Evolutionary conservation across 495 filamentous ascomycete species (phyloP), one percentile per base, ranked within the genome.

Genomic region (Cercophora sp.): DNA sequence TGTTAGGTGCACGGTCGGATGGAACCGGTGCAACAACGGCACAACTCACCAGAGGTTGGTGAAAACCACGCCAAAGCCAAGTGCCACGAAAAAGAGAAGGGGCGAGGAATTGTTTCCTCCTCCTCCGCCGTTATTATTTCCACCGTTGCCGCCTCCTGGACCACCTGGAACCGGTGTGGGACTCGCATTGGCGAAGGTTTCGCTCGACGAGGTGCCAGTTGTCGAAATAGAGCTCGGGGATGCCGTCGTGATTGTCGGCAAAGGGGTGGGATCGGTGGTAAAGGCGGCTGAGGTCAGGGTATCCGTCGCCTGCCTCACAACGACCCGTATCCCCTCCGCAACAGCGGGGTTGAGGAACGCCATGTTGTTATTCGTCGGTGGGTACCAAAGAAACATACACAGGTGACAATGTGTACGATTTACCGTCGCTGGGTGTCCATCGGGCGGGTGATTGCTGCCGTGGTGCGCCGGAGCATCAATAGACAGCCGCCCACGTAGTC

Each of bases 21-120:
- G 16, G 23, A 22, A 44, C 16, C 5, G 36, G 47, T 73, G 55
- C 5, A 54, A 36, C 37, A 44, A 39, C 34, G 57, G 3, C 10
- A 8, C 50, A 9, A 63, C 80, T 74, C 79, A 97, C 93, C 93
- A 99, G 72, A 99, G 70, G 69, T 97, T 99, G 29, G 93, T 99
- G 64, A 99, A 99, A 18, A 99, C 93, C 20, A 99, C 94, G 51
- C 93, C 93, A 65, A 99, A 99, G 5, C 93, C 93, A 47, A 99
- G 75, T 8, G 94, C 93, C 24, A 98, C 93, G 67, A 98, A 97
- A 67, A 98, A 98, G 2, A 98, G 78, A 41, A 99, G 70, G 19
- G 93, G 94, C 6, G 89, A 94, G 58, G 82, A 93, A n/a, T 87
- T 90, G n/a, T 83, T 59, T 23, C 62, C 56, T 8, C 46, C 52